Evolutionary conservation across 768 basidiomycete genomes (phyloP).

Genomic region (Hericium alpestre): DNA sequence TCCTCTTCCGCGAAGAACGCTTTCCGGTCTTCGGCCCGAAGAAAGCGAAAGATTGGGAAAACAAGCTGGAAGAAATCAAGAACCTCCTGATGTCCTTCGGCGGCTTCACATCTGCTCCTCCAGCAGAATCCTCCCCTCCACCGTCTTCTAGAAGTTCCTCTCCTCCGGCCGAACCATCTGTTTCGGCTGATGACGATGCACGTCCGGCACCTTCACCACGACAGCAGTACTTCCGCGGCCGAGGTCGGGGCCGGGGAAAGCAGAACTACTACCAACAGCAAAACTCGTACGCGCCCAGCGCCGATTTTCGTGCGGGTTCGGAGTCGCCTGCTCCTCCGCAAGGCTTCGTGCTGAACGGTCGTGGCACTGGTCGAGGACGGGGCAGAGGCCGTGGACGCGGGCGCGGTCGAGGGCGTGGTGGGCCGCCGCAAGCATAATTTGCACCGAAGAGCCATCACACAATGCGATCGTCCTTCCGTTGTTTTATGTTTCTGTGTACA

Average conservation of each 20-base stretch:
- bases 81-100: slow-evolving; percentile 43
- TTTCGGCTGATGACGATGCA: neutral
- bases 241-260: neutral
- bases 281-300: too few species aligned
- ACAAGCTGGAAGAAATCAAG: slow-evolving; percentile 39
- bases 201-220: neutral
- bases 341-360: slow-evolving; percentile 6
- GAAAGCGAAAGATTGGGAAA: slow-evolving; percentile 11
- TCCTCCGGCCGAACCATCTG: neutral
- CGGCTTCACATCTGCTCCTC: slow-evolving; percentile 22
- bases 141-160: slow-evolving; percentile 17
- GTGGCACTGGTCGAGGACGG: slow-evolving; percentile 18
- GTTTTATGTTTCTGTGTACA: neutral
- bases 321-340: too few species aligned
- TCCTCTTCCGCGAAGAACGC: slow-evolving; percentile 10
- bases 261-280: neutral
- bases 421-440: neutral
- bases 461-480: neutral
- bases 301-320: too few species aligned
- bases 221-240: neutral
- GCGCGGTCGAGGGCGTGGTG: slow-evolving; percentile 25
- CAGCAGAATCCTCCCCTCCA: slow-evolving; percentile 25
- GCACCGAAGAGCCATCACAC: neutral
- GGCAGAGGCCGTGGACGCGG: slow-evolving; percentile 25
- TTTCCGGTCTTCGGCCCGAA: slow-evolving; percentile 6